phyloP scores from a whole-genome alignment of 371 early-diverging fungal genomes.

The Syncephalastrum contaminatum region DNA sequence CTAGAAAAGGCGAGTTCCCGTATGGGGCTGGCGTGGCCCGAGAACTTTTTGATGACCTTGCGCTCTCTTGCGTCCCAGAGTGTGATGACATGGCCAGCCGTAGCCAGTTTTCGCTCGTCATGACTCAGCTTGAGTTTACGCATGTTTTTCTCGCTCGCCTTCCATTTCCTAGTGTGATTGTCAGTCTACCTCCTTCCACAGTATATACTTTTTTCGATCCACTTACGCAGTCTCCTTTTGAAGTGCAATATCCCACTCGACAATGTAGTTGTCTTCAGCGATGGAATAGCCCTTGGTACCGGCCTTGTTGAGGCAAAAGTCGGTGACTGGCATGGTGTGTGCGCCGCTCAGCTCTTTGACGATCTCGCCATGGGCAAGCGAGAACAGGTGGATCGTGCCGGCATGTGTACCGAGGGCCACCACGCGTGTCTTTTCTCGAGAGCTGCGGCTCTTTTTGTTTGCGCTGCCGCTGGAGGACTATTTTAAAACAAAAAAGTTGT shows the following conservation, averaged over 20 bases:
- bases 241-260: slow-evolving; percentile 74
- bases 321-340: slow-evolving; percentile 67
- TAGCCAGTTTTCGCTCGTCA: slow-evolving; percentile 56
- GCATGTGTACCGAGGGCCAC: slow-evolving; percentile 67
- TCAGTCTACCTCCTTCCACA: too few species aligned
- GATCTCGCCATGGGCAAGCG: slow-evolving; percentile 62
- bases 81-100: slow-evolving; percentile 68
- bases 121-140: slow-evolving; percentile 59
- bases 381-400: slow-evolving; percentile 66
- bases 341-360: slow-evolving; percentile 46
- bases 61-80: slow-evolving; percentile 61
- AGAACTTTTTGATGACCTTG: slow-evolving; percentile 58
- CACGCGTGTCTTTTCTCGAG: slow-evolving; percentile 38
- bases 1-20: slow-evolving; percentile 57
- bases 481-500: neutral
- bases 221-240: slow-evolving; percentile 52
- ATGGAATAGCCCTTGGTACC: slow-evolving; percentile 65
- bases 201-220: neutral
- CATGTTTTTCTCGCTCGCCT: slow-evolving; percentile 57
- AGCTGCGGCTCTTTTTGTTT: slow-evolving; percentile 50
- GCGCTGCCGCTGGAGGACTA: slow-evolving; percentile 25
- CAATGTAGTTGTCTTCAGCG: slow-evolving; percentile 63
- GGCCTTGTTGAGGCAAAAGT: slow-evolving; percentile 64
- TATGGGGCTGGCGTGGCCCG: slow-evolving; percentile 74
- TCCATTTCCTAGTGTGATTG: slow-evolving; percentile 63